A percentile compares a stretch with the other conserved stretches of the same genome.
Conservation (phyloP, 192 early-diverging fungal genomes). For the Mortierella antarctica region DNA sequence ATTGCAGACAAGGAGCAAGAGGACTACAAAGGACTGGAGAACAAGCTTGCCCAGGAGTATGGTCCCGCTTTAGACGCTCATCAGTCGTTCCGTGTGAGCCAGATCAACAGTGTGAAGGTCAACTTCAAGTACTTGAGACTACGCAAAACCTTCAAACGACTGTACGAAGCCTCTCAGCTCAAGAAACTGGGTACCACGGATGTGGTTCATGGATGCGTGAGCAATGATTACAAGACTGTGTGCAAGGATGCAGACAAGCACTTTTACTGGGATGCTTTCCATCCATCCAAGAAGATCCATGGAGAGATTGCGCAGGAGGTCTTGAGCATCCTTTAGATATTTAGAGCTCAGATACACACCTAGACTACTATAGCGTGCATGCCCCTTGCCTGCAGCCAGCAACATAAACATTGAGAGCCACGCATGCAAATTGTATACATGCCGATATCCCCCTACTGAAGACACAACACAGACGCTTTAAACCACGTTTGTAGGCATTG, state of each 20-base stretch:
- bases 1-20: slow-evolving; percentile 7
- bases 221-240: slow-evolving; percentile 40
- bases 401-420: neutral
- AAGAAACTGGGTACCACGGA: slow-evolving; percentile 36
- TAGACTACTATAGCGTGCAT: neutral
- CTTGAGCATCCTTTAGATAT: slow-evolving; percentile 8
- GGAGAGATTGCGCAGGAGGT: slow-evolving; percentile 20
- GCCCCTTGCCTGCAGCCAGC: neutral
- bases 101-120: neutral
- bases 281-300: slow-evolving; percentile 32
- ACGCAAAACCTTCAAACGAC: neutral
- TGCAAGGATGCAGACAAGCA: slow-evolving; percentile 32
- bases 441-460: no score
- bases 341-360: neutral
- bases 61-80: neutral
- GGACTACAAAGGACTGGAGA: slow-evolving; percentile 15
- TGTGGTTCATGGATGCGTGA: slow-evolving; percentile 27
- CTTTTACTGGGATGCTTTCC: slow-evolving; percentile 44
- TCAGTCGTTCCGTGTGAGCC: slow-evolving; percentile 12
- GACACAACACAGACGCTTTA: no score
- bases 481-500: no score
- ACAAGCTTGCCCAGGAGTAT: slow-evolving; percentile 1
- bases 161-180: slow-evolving; percentile 10
- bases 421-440: no score
- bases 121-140: slow-evolving; percentile 11